Percentiles rank a stretch among this genome's conserved stretches.
Conservation (phyloP, 352 stramenopile genomes). For the Phytophthora sansomeana region DNA sequence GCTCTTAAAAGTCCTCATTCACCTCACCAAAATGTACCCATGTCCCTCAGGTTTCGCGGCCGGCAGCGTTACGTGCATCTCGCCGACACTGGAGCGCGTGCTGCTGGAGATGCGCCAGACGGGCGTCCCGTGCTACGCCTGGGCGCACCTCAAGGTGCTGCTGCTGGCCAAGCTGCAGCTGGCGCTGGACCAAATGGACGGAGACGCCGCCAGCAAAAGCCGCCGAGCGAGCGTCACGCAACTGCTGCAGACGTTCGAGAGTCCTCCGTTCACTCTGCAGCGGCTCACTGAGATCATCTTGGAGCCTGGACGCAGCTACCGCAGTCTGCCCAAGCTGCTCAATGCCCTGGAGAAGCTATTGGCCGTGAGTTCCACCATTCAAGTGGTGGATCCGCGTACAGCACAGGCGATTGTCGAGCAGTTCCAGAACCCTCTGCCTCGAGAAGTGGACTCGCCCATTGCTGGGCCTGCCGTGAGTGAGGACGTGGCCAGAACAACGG, state of each 20-base stretch:
- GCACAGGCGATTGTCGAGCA: constrained; percentile 34
- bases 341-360: constrained; percentile 87
- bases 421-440: constrained; percentile 40
- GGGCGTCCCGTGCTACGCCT: constrained; percentile 78
- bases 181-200: constrained; percentile 66
- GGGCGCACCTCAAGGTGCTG: constrained; percentile 73
- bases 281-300: constrained; percentile 81
- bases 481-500: constrained; percentile 56
- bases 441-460: constrained; percentile 36
- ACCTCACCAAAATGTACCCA: neutral
- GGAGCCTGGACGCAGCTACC: constrained; percentile 75
- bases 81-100: constrained; percentile 63
- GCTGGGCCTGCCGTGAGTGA: constrained; percentile 19
- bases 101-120: constrained; percentile 74
- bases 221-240: constrained; percentile 62
- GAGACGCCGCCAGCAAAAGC: constrained; percentile 60
- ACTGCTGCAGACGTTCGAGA: constrained; percentile 72
- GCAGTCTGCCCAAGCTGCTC: constrained; percentile 79
- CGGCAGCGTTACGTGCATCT: constrained; percentile 51
- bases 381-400: constrained; percentile 63
- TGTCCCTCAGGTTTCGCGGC: constrained; percentile 55
- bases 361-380: constrained; percentile 73
- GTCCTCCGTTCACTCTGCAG: constrained; percentile 85
- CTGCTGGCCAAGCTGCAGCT: constrained; percentile 63
- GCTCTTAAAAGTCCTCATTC: no score